Percentiles rank a stretch among this genome's conserved stretches.
Evolutionary conservation across 805 yeast species (phyloP).

Genomic region (Brettanomyces naardenensis): DNA sequence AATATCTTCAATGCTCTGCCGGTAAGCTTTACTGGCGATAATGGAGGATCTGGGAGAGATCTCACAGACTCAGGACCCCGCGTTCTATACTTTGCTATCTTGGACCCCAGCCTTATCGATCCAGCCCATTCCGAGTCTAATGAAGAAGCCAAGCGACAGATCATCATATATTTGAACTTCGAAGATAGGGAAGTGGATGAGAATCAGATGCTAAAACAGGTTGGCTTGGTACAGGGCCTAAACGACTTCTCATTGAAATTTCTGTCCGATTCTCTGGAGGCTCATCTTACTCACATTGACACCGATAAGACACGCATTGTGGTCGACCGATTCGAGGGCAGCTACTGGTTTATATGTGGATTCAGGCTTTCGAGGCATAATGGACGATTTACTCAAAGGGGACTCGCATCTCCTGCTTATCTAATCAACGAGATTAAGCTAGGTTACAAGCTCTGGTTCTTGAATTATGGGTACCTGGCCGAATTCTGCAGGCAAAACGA

Average conservation of each 20-base stretch:
- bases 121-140: slow-evolving; percentile 14
- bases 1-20: no score
- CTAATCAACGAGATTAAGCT: slow-evolving; percentile 19
- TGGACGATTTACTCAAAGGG: slow-evolving; percentile 14
- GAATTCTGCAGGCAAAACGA: not conserved
- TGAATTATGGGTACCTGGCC: slow-evolving; percentile 25
- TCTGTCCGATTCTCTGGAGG: not conserved
- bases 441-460: slow-evolving; percentile 27
- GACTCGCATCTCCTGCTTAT: slow-evolving; percentile 27
- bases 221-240: slow-evolving; percentile 23
- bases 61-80: slow-evolving; percentile 1
- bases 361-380: slow-evolving; percentile 13
- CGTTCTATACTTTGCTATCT: slow-evolving; percentile 15
- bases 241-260: slow-evolving; percentile 20
- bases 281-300: slow-evolving; percentile 17
- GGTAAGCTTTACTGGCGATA: no score
- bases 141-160: slow-evolving; percentile 16
- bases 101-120: slow-evolving; percentile 13
- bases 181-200: slow-evolving; percentile 13
- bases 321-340: slow-evolving; percentile 21
- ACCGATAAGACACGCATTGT: slow-evolving; percentile 27
- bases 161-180: slow-evolving; percentile 17
- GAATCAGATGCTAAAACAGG: slow-evolving; percentile 15
- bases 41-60: no score
- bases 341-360: slow-evolving; percentile 28